Conservation (phyloP, 768 basidiomycete species). For the Leccinum subgranulosum region DNA sequence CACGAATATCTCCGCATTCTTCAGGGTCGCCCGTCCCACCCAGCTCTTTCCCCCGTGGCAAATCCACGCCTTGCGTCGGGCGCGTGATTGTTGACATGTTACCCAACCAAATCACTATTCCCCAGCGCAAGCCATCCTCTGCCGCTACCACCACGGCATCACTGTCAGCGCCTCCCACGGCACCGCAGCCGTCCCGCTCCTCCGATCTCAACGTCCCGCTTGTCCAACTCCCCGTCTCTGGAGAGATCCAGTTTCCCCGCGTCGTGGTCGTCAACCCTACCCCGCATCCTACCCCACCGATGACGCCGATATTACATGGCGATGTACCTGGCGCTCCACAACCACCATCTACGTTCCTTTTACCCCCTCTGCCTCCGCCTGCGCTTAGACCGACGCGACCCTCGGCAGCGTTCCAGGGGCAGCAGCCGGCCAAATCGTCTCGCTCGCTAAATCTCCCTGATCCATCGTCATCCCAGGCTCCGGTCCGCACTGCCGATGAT, state of each 20-base stretch:
- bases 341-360: conserved; percentile 25
- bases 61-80: conserved; percentile 35
- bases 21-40: conserved; percentile 10
- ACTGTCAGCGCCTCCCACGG: conserved; percentile 5
- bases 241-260: conserved; percentile 41
- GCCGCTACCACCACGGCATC: neutral
- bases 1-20: conserved; percentile 23
- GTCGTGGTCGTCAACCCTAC: conserved; percentile 75
- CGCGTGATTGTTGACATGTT: conserved; percentile 60
- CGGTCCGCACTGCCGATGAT: conserved; percentile 12
- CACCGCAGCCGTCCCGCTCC: conserved; percentile 10
- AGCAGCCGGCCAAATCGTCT: conserved; percentile 21
- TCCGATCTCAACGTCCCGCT: conserved; percentile 20
- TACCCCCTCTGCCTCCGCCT: conserved; percentile 31
- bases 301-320: conserved; percentile 50
- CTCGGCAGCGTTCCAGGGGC: neutral
- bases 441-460: conserved; percentile 6
- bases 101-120: conserved; percentile 37
- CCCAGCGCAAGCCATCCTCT: conserved; percentile 13
- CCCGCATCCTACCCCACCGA: conserved; percentile 75
- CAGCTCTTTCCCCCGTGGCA: conserved; percentile 15
- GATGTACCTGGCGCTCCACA: conserved; percentile 20
- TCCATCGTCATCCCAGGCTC: neutral
- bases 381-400: conserved; percentile 7
- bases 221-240: conserved; percentile 26